These are phyloP conservation scores for Pelargonium australe DNA, from an alignment of 441 rosid species.

Conservation along the genomic window DNA sequence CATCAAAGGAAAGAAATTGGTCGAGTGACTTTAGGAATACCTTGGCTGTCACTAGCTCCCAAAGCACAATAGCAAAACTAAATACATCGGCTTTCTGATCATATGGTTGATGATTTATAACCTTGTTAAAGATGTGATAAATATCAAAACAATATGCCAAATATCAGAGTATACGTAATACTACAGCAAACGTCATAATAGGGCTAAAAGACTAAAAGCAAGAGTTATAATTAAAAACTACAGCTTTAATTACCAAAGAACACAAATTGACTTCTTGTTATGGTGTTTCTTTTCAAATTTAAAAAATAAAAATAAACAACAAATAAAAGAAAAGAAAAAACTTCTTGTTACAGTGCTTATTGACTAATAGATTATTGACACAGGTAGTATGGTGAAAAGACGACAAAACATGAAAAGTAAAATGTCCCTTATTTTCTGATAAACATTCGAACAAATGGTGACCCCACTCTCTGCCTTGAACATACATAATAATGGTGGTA, in stretches of 20 bases:
- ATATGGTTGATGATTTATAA: conserved; percentile 59
- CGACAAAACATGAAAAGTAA: no score
- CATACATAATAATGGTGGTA: no score
- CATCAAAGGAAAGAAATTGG: background rate
- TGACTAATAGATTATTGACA: no score
- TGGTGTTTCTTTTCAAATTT: no score
- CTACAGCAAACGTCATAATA: background rate
- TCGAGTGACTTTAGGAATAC: conserved; percentile 24
- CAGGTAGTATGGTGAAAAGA: no score
- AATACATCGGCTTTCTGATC: conserved; percentile 62
- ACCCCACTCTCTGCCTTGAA: no score
- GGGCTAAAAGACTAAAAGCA: background rate
- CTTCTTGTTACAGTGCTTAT: no score
- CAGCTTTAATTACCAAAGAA: background rate
- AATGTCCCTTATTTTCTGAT: no score
- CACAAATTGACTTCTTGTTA: no score
- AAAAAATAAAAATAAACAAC: no score
- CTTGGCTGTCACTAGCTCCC: conserved; percentile 70
- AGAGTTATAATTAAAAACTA: background rate
- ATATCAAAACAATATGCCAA: background rate
- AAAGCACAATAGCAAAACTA: conserved; percentile 64
- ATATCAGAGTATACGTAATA: background rate
- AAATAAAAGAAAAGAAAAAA: no score
- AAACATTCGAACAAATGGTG: no score
- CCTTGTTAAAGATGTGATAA: conserved; percentile 28